These are phyloP conservation scores for Xerocomellus chrysenteron DNA, from an alignment of 768 basidiomycete species.

Conservation along the genomic window DNA sequence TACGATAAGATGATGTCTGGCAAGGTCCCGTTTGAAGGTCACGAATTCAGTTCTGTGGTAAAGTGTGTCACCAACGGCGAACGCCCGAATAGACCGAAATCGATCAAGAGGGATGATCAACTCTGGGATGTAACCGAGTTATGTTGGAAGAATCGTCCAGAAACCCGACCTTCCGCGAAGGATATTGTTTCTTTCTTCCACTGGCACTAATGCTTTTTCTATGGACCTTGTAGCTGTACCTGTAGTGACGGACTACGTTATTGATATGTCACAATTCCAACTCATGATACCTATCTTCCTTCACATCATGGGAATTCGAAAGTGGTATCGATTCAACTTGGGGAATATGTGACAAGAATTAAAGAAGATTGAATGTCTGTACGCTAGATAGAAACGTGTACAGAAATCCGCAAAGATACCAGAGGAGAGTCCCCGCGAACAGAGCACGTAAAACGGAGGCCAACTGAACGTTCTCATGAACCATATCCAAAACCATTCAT, in stretches of 20 bases:
- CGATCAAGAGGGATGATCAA: not conserved
- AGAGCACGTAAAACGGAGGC: not conserved
- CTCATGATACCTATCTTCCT: not conserved
- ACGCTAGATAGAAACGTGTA: slow-evolving; percentile 18
- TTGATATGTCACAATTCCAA: not conserved
- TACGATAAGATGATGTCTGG: slow-evolving; percentile 20
- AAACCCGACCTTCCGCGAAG: slow-evolving; percentile 16
- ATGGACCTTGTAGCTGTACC: not conserved
- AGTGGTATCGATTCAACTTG: slow-evolving; percentile 4
- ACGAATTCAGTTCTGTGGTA: not conserved
- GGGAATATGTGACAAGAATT: slow-evolving; percentile 18
- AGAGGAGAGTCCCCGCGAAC: not conserved
- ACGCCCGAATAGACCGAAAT: slow-evolving; percentile 8
- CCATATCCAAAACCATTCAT: slow-evolving; percentile 6
- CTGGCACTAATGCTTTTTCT: not conserved
- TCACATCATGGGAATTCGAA: not conserved
- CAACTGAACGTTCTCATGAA: not conserved
- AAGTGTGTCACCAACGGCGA: not conserved
- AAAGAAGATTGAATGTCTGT: slow-evolving; percentile 11
- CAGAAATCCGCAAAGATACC: slow-evolving; percentile 8
- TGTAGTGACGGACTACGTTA: not conserved
- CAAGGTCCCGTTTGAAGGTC: slow-evolving; percentile 10
- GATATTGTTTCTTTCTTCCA: not conserved
- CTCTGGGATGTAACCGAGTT: slow-evolving; percentile 12
- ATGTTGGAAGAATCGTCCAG: slow-evolving; percentile 12